These are phyloP conservation scores for Pontederia paniculata DNA, from an alignment of 176 grass and related monocot species.

Conservation along the genomic window DNA sequence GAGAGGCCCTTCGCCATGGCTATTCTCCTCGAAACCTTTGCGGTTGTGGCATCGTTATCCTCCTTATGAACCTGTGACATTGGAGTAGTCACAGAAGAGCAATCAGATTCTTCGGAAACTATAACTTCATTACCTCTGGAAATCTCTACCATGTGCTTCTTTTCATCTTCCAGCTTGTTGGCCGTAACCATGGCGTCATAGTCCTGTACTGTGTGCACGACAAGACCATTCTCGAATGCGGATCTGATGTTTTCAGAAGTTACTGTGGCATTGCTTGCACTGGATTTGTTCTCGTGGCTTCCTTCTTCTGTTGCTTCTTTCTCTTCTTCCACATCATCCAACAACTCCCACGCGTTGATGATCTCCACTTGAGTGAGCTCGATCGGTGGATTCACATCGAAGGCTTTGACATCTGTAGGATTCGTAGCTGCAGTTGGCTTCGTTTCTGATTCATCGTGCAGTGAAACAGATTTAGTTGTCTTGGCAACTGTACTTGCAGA, in stretches of 20 bases:
- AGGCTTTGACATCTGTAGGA: background rate
- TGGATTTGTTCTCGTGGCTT: background rate
- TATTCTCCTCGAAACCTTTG: background rate
- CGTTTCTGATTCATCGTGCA: background rate
- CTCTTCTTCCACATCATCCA: slow-evolving; percentile 3
- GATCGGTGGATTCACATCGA: background rate
- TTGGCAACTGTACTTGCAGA: slow-evolving; percentile 20
- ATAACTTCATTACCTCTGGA: background rate
- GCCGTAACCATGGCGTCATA: background rate
- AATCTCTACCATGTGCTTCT: background rate
- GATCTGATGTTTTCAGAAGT: background rate
- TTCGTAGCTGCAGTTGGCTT: background rate
- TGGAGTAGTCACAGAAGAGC: background rate
- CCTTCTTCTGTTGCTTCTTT: background rate
- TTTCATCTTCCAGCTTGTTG: background rate
- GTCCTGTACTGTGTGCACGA: background rate
- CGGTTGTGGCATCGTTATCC: background rate
- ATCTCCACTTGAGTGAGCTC: slow-evolving; percentile 36
- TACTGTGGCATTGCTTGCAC: background rate
- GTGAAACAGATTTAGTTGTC: slow-evolving; percentile 10
- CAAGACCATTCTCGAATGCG: background rate
- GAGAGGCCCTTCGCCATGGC: slow-evolving; percentile 7
- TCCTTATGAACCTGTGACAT: background rate
- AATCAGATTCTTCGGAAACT: background rate
- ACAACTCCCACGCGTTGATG: slow-evolving; percentile 24